Base-by-base conservation (phyloP, 306 rosid genomes). In the Canavalia ensiformis region DNA sequence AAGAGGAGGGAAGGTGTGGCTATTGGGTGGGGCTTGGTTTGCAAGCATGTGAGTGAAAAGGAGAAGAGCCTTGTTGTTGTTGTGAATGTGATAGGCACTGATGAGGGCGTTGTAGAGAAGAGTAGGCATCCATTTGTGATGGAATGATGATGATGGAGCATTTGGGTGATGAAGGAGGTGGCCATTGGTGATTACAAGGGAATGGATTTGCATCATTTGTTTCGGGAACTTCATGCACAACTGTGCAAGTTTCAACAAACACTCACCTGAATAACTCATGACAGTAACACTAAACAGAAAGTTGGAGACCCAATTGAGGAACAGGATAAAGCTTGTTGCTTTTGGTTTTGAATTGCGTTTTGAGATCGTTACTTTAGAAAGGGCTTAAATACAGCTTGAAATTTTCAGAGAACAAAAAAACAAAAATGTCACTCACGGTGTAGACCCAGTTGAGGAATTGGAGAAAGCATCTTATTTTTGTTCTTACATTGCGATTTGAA, bases 31-130 rank as follows among this genome's bases (percentile, higher is more conserved):
- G 41, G 77, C 83, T 54, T 58, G 80, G 84, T 82, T 84, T 37
- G 83, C 69, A 42, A 94, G 94, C 98, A 94, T 94, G 44, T 80
- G 90, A n/a, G 86, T 73, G 88, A 90, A 92, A 77, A 92, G 87
- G 9, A 72, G 12, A 73, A 92, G 66, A 66, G 92, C 70, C 39
- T 81, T 84, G 81, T 78, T 72, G 35, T 74, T 51, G 25, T 64
- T 64, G 80, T 52, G 76, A 85, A 73, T 7, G 62, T 90, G 76
- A 72, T 91, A 86, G 66, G 92, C 87, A 83, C 89, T 85, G 57
- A 89, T 90, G 77, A 91, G 80, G 44, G 94, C 65, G 74, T 94
- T 94, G 90, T 51, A 92, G 51, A 95, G 84, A 35, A 89, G 95
- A 6, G 95, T 91, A 47, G 62, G 41, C 70, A 50, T 87, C 95